Base-by-base conservation (phyloP, 1,139 yeast genomes). In the Magnusiomyces suaveolens region DNA sequence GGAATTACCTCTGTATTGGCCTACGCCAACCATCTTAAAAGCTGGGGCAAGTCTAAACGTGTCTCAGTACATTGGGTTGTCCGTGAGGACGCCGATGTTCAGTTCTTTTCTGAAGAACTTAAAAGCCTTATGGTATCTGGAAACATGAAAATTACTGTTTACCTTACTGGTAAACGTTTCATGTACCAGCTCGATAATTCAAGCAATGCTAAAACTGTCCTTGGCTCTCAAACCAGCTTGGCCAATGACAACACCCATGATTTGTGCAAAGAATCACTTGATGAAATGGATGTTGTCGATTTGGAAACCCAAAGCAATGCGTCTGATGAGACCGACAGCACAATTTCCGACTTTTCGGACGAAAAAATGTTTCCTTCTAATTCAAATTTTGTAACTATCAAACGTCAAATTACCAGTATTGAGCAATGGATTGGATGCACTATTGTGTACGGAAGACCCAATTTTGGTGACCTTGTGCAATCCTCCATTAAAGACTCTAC, bases 1-100 rank as follows among this genome's bases (percentile, higher is more conserved):
- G 92, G 90, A 62, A 72, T 84, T 56, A 83, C 90, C 1, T 81
- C 82, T 0, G 57, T 63, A 2, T 62, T 66, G 63, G 55, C 66
- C 4, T 63, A 66, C 53, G 63, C 68, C 8, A 59, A 61, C 47
- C 52, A 56, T 32, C 52, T 63, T n/a, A 52, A 14, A 47, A 51
- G 58, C 38, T 46, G 53, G 46, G 21, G 56, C 48, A 54, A 51
- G 2, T 50, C 48, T 25, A 74, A 78, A 52, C 57, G 60, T 6
- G 60, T 79, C 47, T 72, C 72, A 52, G 68, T 82, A 53, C 58
- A 72, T 33, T 82, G 87, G 87, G 73, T 77, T 2, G 70, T 79
- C 2, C 71, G 79, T 56, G 79, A 77, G 52, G 69, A 68, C 41
- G 67, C 69, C 56, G 79, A 29, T 29, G 36, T 29, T 29, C 12